Conservation (phyloP, 352 stramenopile genomes). For the Albugo laibachii region DNA sequence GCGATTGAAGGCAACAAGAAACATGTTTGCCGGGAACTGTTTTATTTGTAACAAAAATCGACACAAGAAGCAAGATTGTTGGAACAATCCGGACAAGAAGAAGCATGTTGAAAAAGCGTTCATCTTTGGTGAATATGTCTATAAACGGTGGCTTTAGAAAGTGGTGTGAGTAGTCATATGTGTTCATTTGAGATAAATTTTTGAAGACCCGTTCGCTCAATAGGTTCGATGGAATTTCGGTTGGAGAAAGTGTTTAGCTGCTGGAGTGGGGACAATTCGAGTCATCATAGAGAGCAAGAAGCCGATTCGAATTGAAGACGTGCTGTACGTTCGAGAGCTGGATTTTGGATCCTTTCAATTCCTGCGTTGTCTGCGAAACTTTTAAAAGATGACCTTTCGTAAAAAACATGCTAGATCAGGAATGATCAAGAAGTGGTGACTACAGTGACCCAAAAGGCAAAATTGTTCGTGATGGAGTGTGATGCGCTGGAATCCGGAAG, state of each 20-base stretch:
- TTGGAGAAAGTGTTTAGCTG: constrained; percentile 7
- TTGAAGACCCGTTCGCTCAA: neutral
- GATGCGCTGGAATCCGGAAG: too few species aligned
- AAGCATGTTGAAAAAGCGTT: neutral
- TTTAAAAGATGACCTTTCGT: too few species aligned
- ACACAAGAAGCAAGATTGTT: neutral
- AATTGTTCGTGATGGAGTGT: too few species aligned
- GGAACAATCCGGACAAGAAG: neutral
- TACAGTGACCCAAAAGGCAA: too few species aligned
- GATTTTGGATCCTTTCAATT: constrained; percentile 9
- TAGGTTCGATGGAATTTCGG: constrained; percentile 1
- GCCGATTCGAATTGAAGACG: constrained; percentile 6
- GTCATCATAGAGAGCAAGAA: neutral
- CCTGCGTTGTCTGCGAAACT: neutral
- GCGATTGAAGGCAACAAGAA: too few species aligned
- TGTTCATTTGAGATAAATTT: constrained; percentile 5
- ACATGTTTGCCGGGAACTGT: neutral
- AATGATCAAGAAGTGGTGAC: too few species aligned
- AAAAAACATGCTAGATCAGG: too few species aligned
- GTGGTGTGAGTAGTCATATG: constrained; percentile 11
- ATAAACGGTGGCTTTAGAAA: constrained; percentile 7
- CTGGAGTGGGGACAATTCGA: constrained; percentile 4
- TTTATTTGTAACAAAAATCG: neutral
- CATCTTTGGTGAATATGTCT: neutral
- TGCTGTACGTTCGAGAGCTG: constrained; percentile 8